Conservation (phyloP, 2,329 filamentous ascomycete species). For the Fusarium equiseti region DNA sequence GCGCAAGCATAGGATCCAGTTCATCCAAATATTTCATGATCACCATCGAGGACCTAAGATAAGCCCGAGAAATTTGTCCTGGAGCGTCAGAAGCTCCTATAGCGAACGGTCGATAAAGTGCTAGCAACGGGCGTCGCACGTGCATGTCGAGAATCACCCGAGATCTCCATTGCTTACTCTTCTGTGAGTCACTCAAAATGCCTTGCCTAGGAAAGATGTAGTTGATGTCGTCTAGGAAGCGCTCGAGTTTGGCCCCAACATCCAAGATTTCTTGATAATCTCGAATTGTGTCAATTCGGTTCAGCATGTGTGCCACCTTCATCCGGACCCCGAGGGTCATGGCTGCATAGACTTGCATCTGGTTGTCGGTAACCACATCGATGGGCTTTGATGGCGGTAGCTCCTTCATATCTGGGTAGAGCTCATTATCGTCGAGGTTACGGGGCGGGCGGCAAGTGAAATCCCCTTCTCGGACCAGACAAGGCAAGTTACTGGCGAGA, state of each 20-base stretch:
- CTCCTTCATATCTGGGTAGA: constrained; percentile 61
- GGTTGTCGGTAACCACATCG: constrained; percentile 65
- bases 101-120: constrained; percentile 67
- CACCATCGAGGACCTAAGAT: constrained; percentile 66
- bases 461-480: constrained; percentile 64
- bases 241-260: constrained; percentile 65
- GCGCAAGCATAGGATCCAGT: constrained; percentile 60
- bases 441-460: constrained; percentile 65
- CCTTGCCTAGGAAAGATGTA: constrained; percentile 63
- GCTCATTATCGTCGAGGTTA: constrained; percentile 65
- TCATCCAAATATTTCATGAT: constrained; percentile 68
- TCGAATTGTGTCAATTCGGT: constrained; percentile 63
- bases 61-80: constrained; percentile 63
- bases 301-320: constrained; percentile 63
- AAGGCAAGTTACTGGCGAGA: constrained; percentile 64
- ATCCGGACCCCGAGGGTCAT: constrained; percentile 63
- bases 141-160: constrained; percentile 67
- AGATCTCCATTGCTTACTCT: constrained; percentile 64
- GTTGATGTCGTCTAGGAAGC: constrained; percentile 66
- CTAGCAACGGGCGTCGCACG: constrained; percentile 63
- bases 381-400: constrained; percentile 63
- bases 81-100: constrained; percentile 64
- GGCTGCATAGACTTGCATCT: constrained; percentile 66
- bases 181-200: constrained; percentile 57
- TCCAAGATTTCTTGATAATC: constrained; percentile 67